phyloP scores from a whole-genome alignment of 2,329 filamentous ascomycete genomes.

The Colletotrichum sp. region DNA sequence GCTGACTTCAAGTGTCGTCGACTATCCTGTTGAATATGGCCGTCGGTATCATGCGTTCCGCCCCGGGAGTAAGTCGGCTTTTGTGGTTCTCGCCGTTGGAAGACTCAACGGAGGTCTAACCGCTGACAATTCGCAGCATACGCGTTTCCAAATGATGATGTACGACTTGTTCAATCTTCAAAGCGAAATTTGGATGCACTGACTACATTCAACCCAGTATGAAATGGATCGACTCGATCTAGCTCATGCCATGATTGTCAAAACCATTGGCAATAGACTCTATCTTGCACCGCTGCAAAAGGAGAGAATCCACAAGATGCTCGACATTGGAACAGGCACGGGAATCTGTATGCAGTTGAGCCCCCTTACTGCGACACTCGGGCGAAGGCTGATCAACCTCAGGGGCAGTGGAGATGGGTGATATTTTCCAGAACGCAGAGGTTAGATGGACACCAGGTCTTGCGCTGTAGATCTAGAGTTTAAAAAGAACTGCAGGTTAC shows the following conservation, averaged over 20 bases:
- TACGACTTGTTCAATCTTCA: no score
- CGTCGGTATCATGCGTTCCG: neutral
- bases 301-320: neutral
- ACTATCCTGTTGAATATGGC: neutral
- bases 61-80: neutral
- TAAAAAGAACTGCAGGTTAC: no score
- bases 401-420: neutral
- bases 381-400: fast-evolving
- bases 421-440: neutral
- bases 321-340: neutral
- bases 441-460: no score
- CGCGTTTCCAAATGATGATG: neutral
- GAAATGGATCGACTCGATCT: neutral
- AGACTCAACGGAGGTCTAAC: no score
- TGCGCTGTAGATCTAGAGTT: no score
- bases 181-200: no score
- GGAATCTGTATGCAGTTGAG: neutral
- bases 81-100: no score
- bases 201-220: no score
- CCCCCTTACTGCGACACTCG: fast-evolving
- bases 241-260: neutral
- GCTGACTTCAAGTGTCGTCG: neutral
- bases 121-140: neutral
- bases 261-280: neutral
- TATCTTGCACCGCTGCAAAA: neutral